Conservation (phyloP, 768 basidiomycete genomes). For the Tylopilus plumbeoviolaceoides region DNA sequence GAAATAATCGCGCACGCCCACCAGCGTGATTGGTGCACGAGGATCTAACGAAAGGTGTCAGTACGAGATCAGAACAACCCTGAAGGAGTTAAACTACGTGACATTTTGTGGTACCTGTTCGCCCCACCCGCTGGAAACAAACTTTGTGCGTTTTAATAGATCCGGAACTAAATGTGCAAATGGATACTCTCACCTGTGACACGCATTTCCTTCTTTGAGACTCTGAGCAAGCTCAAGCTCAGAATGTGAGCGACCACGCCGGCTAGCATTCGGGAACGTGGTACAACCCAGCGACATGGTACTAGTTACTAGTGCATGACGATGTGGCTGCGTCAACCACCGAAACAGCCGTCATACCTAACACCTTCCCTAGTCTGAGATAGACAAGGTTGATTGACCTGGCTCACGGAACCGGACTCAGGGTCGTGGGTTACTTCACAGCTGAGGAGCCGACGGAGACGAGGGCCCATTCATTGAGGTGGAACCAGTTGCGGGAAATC, state of each 20-base stretch:
- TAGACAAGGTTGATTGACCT: background rate
- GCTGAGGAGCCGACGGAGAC: slow-evolving; percentile 2
- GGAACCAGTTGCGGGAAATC: background rate
- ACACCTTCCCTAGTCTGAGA: background rate
- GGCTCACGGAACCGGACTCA: slow-evolving; percentile 3
- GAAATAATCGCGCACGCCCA: slow-evolving; percentile 6
- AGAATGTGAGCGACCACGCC: background rate
- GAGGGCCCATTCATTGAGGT: too few relatives aligned
- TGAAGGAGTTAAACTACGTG: slow-evolving; percentile 31
- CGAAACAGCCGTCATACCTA: background rate
- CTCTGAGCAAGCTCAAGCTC: background rate
- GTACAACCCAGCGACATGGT: background rate
- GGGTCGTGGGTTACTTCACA: background rate
- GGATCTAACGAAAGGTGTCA: slow-evolving; percentile 19
- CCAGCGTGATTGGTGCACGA: slow-evolving; percentile 1
- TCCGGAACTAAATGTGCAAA: background rate
- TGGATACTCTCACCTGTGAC: background rate
- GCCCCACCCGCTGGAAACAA: background rate
- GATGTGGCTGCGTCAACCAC: background rate
- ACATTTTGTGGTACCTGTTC: slow-evolving; percentile 11
- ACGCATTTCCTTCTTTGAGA: background rate
- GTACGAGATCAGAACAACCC: slow-evolving; percentile 27
- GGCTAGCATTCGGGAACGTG: background rate
- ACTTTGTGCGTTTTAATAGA: background rate
- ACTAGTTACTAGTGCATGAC: background rate